Conservation (phyloP, 2,329 filamentous ascomycete species). For the Aspergillus fructus region DNA sequence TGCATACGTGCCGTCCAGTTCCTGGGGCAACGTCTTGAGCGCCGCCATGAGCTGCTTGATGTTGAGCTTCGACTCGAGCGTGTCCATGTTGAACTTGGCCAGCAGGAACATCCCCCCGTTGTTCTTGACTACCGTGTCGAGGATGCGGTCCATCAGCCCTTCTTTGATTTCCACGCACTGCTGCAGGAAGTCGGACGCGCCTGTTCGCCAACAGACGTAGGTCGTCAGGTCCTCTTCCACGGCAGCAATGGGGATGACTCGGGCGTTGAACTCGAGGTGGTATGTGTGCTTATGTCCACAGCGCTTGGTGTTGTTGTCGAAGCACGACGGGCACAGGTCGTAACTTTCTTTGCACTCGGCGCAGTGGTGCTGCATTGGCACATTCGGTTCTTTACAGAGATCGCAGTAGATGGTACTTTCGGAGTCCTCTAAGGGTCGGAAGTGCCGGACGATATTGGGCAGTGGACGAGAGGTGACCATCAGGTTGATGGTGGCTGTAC, state of each 20-base stretch:
- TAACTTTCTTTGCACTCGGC: background rate
- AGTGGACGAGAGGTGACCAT: conserved; percentile 11
- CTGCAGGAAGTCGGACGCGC: conserved; percentile 5
- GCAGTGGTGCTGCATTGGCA: background rate
- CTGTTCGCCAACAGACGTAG: conserved; percentile 7
- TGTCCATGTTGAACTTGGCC: conserved; percentile 14
- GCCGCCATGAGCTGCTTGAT: conserved; percentile 1
- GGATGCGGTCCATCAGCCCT: conserved; percentile 1
- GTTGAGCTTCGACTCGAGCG: conserved; percentile 8
- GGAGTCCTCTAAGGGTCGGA: no score
- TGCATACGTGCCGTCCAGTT: conserved; percentile 8
- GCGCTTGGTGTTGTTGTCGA: background rate
- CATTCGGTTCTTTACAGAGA: background rate
- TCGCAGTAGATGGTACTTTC: no score
- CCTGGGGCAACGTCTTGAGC: conserved; percentile 3
- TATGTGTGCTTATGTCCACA: conserved; percentile 2
- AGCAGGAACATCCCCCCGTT: conserved; percentile 12
- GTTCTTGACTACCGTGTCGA: background rate
- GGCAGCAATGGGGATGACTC: background rate
- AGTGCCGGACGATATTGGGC: conserved; percentile 3
- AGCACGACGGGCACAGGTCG: conserved; percentile 5
- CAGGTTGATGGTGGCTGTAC: background rate
- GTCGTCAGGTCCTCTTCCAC: conserved; percentile 5
- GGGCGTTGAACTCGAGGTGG: background rate
- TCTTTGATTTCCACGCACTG: conserved; percentile 4